These are phyloP conservation scores for Stenocarpella maydis DNA, from an alignment of 2,329 filamentous ascomycete species.

Conservation along the genomic window DNA sequence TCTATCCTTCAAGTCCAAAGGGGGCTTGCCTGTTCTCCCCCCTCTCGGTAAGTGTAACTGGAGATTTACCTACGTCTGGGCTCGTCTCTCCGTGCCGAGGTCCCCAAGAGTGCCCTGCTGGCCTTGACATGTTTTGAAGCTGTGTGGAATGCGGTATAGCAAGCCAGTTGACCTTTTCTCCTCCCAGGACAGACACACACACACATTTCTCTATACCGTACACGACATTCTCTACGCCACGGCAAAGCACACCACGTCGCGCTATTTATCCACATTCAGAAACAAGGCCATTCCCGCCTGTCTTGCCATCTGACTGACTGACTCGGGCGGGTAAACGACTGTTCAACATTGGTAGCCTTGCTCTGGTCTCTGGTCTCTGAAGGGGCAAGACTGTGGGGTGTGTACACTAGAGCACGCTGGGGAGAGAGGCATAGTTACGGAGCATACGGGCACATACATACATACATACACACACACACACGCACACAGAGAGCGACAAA, in stretches of 20 bases:
- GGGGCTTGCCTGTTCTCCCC: neutral
- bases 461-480: neutral
- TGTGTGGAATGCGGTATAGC: slow-evolving; percentile 8
- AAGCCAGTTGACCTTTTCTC: slow-evolving; percentile 10
- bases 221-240: neutral
- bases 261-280: slow-evolving; percentile 5
- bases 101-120: slow-evolving; percentile 10
- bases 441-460: too few species aligned
- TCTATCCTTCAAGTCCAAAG: neutral
- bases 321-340: neutral
- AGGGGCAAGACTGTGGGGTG: neutral
- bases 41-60: neutral
- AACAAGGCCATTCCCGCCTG: neutral
- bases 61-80: neutral
- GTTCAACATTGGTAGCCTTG: slow-evolving; percentile 4
- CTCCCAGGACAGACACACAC: neutral
- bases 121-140: slow-evolving; percentile 18
- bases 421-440: neutral
- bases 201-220: neutral
- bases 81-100: neutral
- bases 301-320: neutral
- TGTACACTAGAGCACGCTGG: too few species aligned
- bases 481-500: too few species aligned
- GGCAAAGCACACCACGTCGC: neutral
- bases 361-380: neutral